A percentile compares a stretch with the other conserved stretches of the same genome.
phyloP scores from a whole-genome alignment of 2,329 filamentous ascomycete species.

The Colletotrichum sp. region DNA sequence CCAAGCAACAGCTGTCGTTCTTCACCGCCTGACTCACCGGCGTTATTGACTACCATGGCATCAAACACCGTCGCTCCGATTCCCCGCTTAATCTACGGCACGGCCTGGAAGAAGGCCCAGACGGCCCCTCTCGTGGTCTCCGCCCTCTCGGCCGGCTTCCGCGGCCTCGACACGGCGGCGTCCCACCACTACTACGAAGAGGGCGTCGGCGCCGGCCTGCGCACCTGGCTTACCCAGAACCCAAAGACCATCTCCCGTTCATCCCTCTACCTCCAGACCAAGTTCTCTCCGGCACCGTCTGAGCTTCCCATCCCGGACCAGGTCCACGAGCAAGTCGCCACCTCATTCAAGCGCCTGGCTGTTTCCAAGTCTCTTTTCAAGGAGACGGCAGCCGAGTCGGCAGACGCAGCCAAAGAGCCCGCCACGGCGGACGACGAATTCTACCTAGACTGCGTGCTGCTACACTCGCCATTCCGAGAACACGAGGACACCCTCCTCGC shows the following conservation, averaged over 20 bases:
- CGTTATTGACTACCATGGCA: not conserved
- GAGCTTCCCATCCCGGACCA: conserved; percentile 65
- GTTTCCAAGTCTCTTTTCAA: conserved; percentile 24
- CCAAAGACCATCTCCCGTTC: not conserved
- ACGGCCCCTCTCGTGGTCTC: conserved; percentile 71
- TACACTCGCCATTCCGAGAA: conserved; percentile 64
- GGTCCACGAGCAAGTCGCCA: conserved; percentile 69
- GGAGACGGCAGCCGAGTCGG: not conserved
- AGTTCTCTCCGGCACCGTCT: conserved; percentile 53
- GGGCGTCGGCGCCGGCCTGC: conserved; percentile 71
- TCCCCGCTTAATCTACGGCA: conserved; percentile 73
- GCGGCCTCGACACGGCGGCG: conserved; percentile 77
- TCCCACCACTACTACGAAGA: conserved; percentile 80
- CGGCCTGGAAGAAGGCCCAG: conserved; percentile 81
- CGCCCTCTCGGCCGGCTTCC: conserved; percentile 73
- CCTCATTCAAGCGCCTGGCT: conserved; percentile 70
- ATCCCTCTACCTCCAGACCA: conserved; percentile 73
- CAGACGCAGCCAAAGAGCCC: conserved; percentile 14
- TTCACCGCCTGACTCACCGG: not conserved
- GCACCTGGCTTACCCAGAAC: conserved; percentile 28
- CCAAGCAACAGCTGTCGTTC: not conserved
- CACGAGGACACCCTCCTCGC: conserved; percentile 61
- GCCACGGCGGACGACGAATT: conserved; percentile 25
- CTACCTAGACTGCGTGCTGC: conserved; percentile 76
- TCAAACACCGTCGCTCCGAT: conserved; percentile 31